phyloP scores from a whole-genome alignment of 768 basidiomycete species.

The Tremella fuciformis region DNA sequence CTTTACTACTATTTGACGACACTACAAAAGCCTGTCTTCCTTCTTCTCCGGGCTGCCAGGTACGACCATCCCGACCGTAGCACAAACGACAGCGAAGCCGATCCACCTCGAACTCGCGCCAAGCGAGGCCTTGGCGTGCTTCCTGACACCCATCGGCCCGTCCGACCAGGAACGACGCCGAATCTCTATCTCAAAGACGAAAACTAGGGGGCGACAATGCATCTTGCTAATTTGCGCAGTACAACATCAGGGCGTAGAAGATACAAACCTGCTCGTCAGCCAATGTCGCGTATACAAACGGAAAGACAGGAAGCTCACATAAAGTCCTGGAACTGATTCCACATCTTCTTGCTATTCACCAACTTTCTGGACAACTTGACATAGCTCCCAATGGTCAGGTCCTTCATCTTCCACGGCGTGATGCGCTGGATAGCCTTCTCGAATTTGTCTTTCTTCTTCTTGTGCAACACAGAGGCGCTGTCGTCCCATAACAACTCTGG shows the following conservation, averaged over 20 bases:
- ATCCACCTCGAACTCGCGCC: too few species aligned
- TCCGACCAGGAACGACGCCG: neutral
- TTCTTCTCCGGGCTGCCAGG: too few species aligned
- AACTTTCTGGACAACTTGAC: conserved; percentile 64
- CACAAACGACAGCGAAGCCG: too few species aligned
- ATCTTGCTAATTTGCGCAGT: neutral
- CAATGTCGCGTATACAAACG: neutral
- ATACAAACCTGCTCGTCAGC: conserved; percentile 7
- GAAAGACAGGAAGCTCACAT: conserved; percentile 58
- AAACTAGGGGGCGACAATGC: neutral
- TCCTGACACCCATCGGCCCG: too few species aligned
- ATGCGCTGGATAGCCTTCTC: conserved; percentile 54
- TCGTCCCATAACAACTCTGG: conserved; percentile 21
- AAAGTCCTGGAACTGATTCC: conserved; percentile 64
- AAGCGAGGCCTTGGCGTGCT: too few species aligned
- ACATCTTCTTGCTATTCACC: conserved; percentile 57
- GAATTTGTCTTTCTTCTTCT: conserved; percentile 46
- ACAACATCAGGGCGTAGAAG: conserved; percentile 2
- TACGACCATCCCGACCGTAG: too few species aligned
- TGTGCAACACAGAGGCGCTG: conserved; percentile 50
- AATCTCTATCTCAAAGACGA: too few species aligned
- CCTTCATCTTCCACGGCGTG: conserved; percentile 69
- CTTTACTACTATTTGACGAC: too few species aligned
- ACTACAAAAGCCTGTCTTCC: too few species aligned
- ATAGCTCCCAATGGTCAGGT: conserved; percentile 77